These are phyloP conservation scores for Haplographium delicatum DNA, from an alignment of 495 filamentous ascomycete genomes.

Conservation along the genomic window DNA sequence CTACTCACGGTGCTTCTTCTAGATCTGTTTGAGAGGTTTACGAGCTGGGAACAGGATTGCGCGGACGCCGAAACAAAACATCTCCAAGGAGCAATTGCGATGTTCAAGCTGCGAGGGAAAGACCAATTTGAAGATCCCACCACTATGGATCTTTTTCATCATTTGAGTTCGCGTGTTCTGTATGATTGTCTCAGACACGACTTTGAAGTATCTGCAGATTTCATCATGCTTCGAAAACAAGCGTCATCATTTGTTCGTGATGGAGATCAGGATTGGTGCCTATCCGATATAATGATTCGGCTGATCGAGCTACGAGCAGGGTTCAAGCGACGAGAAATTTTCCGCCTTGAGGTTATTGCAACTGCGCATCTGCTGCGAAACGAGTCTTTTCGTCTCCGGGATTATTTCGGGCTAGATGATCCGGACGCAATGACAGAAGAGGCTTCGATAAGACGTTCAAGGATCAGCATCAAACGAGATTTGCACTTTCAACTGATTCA, in stretches of 20 bases:
- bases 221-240: background rate
- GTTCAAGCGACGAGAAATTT: no score
- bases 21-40: background rate
- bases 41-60: background rate
- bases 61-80: background rate
- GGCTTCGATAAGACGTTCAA: no score
- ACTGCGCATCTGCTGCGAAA: no score
- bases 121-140: background rate
- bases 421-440: no score
- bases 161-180: background rate
- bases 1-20: background rate
- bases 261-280: slow-evolving; percentile 34
- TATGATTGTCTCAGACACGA: background rate
- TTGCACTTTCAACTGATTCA: no score
- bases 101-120: background rate
- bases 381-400: no score
- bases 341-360: no score
- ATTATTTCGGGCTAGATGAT: no score
- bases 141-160: background rate
- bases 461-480: no score
- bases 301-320: background rate
- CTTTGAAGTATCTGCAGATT: background rate
- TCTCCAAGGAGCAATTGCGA: background rate
- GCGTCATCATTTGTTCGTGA: background rate
- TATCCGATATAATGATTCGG: background rate